Base-by-base conservation (phyloP, 306 rosid genomes). In the Trichosanthes cucumerina region DNA sequence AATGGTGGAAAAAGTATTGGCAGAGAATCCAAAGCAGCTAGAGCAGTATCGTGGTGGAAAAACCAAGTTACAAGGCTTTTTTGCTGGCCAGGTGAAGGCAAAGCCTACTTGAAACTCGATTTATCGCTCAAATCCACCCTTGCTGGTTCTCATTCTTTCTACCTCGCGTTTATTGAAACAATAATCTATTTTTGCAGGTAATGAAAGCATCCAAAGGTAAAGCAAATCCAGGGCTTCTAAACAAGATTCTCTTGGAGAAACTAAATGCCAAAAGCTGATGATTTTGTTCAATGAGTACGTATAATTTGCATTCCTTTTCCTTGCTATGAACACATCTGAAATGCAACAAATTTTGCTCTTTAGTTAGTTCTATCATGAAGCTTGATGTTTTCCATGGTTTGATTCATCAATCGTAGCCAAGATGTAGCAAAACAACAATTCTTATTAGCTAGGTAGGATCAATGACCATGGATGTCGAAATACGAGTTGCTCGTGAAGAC, bases 151-250 rank as follows among this genome's bases (percentile, higher is more conserved):
- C 16, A 24, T 36, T 39, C 31, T 36, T 31, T 59, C 59, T 71
- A 11, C 0, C 12, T 26, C 6, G 18, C 21, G n/a, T 73, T 62
- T 9, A 26, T 64, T 34, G 31, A 39, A 79, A 79, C 52, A 41
- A 47, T 80, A 28, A 50, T 58, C 80, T 52, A 38, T 9, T 63
- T 60, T 8, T 80, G 81, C 86, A 94, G 97, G 83, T 88, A 33
- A 95, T 92, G 99, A 95, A 95, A 82, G 83, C 68, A 76, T 95
- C 99, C 28, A 95, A 92, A 87, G 99, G 97, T 69, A 95, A 95
- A 86, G 97, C 99, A 85, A 95, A 91, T 82, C 97, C 99, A 0
- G 90, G 89, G 79, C 83, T 95, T 57, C 84, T 95, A 33, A 95
- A 89, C 92, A 92, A 89, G 89, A 89, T 95, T 76, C 97, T 95